Conservation (phyloP, 257 asterid genomes). For the Thymus quinquecostatus region DNA sequence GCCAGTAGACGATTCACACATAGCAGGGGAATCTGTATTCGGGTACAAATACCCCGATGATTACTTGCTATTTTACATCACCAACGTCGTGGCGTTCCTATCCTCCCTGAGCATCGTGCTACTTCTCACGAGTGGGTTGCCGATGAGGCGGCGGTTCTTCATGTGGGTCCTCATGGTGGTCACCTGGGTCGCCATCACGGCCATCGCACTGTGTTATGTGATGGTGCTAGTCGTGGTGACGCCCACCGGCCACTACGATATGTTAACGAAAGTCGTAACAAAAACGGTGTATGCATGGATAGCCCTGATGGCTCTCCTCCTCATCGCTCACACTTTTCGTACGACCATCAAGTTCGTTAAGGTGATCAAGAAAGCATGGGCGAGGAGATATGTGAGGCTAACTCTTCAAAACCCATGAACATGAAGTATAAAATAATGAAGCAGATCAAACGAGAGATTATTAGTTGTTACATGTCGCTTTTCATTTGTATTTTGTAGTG, state of each 20-base stretch:
- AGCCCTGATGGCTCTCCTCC: not conserved
- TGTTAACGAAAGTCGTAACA: no score
- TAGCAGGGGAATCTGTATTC: no score
- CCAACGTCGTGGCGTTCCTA: slow-evolving; percentile 20
- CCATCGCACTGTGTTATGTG: not conserved
- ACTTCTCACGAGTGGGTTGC: slow-evolving; percentile 18
- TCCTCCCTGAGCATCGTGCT: slow-evolving; percentile 22
- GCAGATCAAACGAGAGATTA: no score
- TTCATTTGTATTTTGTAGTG: no score
- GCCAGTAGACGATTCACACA: no score
- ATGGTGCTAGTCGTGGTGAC: not conserved
- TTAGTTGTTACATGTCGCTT: no score
- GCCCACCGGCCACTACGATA: no score
- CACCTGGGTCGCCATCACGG: not conserved
- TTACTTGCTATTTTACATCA: not conserved
- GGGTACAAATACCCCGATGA: no score
- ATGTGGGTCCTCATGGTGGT: slow-evolving; percentile 4
- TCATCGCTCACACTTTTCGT: slow-evolving; percentile 11
- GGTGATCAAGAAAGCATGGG: not conserved
- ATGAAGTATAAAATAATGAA: no score
- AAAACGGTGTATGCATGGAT: not conserved
- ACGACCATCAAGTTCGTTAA: slow-evolving; percentile 28
- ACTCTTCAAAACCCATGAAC: no score
- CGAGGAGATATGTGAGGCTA: no score
- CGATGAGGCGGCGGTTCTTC: slow-evolving; percentile 38